Base-by-base conservation (phyloP, 2,329 filamentous ascomycete genomes). In the Fusarium tuaranense region DNA sequence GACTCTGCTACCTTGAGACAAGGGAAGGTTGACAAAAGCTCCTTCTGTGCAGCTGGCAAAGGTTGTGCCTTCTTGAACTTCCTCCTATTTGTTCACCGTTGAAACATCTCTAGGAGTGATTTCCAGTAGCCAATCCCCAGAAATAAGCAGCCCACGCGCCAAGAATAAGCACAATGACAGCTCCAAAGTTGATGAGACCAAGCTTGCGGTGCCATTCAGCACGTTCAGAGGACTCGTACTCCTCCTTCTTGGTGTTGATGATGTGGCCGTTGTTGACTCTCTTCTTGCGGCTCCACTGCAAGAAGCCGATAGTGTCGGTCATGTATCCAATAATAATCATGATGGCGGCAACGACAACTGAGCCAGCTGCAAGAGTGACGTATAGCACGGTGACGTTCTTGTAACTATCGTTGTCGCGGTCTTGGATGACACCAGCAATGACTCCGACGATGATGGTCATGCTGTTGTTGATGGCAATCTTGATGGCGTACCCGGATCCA, bases 391-490 rank as follows among this genome's bases (percentile, higher is more conserved):
- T 85, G 0, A 90, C 89, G 2, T 85, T 84, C 58, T 87, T 81
- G 71, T 92, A 92, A 1, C 85, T 88, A 70, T 91, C 84, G 63
- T 89, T 76, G 62, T 91, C 88, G 5, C 82, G 82, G 65, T 92
- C 90, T 72, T 92, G 90, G 0, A 92, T 86, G 0, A 87, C 87
- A 1, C 89, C 89, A 0, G 88, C 87, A 22, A 91, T 82, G 51
- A 92, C 86, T 0, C 88, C 84, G 1, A 92, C 83, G 63, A 92
- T 88, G 68, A 92, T 90, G 68, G 85, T 90, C 88, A 91, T 91
- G 34, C 86, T 87, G 78, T 92, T 92, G 77, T 92, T 91, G 77
- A 91, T 88, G 25, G 88, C 88, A 39, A 92, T 87, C 68, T 92
- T 92, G 66, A 91, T 80, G 1, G 88, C 85, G 69, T 91, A 92